phyloP scores from a whole-genome alignment of 108 stramenopile genomes.

The Discostella pseudostelligera region DNA sequence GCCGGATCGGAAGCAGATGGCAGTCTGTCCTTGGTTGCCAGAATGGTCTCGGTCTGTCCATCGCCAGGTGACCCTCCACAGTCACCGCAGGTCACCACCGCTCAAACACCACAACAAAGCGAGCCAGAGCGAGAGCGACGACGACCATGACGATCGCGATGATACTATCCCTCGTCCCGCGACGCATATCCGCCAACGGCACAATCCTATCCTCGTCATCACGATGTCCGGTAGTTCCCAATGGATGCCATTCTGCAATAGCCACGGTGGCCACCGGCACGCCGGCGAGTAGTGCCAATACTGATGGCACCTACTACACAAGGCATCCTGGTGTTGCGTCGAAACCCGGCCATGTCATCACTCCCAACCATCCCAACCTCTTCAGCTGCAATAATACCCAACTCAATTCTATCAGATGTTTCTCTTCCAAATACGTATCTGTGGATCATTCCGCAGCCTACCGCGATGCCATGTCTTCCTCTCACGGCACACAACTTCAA shows the following conservation, averaged over 20 bases:
- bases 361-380: neutral
- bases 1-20: no score
- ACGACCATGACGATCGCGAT: neutral
- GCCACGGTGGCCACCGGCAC: neutral
- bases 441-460: constrained; percentile 79
- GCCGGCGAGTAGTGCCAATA: neutral
- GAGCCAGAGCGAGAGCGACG: no score
- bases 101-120: no score
- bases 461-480: constrained; percentile 55
- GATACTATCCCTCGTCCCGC: constrained; percentile 21
- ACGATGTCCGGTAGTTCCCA: neutral
- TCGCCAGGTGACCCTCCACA: no score
- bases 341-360: constrained; percentile 1
- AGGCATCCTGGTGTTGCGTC: neutral
- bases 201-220: neutral
- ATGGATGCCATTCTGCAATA: constrained; percentile 17
- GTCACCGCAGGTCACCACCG: no score
- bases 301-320: neutral
- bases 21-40: no score
- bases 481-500: constrained; percentile 70
- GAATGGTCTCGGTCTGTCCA: no score
- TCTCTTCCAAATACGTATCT: constrained; percentile 35
- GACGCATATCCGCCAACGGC: constrained; percentile 8
- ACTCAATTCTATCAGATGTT: no score
- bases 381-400: no score